Conservation (phyloP, 2,329 filamentous ascomycete genomes). For the Pseudogymnoascus sp. region DNA sequence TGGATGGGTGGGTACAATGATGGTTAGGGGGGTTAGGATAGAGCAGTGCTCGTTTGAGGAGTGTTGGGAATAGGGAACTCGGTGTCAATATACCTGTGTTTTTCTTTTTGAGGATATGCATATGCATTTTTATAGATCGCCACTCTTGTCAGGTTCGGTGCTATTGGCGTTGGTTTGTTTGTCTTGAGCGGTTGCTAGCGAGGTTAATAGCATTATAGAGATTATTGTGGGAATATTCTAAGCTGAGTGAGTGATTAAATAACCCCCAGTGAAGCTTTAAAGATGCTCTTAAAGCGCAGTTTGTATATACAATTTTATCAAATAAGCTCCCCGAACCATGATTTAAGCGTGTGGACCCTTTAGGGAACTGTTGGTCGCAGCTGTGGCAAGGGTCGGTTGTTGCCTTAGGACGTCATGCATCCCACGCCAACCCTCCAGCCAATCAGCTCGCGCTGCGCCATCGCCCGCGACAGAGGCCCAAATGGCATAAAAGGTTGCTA, state of each 20-base stretch:
- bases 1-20: not conserved
- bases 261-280: not conserved
- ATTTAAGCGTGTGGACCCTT: constrained; percentile 6
- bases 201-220: not conserved
- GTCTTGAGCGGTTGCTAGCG: not conserved
- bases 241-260: not conserved
- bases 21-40: not conserved
- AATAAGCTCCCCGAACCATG: not conserved
- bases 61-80: not conserved
- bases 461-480: not conserved
- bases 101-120: not conserved
- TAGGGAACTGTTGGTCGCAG: not conserved
- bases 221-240: not conserved
- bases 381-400: constrained; percentile 2
- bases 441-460: not conserved
- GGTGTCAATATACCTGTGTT: not conserved
- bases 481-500: constrained; percentile 8
- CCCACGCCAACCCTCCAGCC: not conserved
- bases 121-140: not conserved
- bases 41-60: not conserved
- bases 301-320: not conserved
- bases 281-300: too few species aligned
- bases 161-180: not conserved
- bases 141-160: not conserved
- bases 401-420: constrained; percentile 9